A percentile compares a stretch with the other conserved stretches of the same genome.
Evolutionary conservation across 2,329 filamentous ascomycete species (phyloP).

Genomic region (Diplodia mutila): DNA sequence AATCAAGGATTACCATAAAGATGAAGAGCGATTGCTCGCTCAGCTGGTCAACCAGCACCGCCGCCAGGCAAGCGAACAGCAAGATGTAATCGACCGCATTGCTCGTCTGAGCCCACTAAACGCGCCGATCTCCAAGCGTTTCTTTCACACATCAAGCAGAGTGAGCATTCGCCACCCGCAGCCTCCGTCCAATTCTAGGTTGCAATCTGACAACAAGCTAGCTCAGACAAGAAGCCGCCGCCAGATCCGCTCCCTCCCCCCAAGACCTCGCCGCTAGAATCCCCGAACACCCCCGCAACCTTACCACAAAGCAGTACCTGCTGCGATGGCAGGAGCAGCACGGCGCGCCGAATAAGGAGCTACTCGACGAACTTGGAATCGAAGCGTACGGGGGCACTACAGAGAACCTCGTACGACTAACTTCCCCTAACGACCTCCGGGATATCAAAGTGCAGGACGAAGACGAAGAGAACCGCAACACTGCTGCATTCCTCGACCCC

Average conservation of each 20-base stretch:
- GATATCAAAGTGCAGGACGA: neutral
- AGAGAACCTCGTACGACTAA: conserved; percentile 21
- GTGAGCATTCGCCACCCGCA: neutral
- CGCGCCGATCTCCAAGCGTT: neutral
- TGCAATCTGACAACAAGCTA: neutral
- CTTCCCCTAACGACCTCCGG: neutral
- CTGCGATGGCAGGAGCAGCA: conserved; percentile 50
- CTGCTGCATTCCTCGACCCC: conserved; percentile 30
- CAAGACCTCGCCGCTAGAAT: neutral
- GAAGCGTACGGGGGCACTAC: conserved; percentile 27
- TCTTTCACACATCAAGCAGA: conserved; percentile 8
- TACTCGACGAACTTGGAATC: conserved; percentile 36
- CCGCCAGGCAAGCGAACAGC: neutral
- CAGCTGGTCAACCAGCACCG: conserved; percentile 1
- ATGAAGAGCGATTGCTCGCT: neutral
- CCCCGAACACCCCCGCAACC: neutral
- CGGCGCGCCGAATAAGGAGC: conserved; percentile 38
- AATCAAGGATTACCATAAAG: neutral
- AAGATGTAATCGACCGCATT: neutral
- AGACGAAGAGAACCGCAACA: neutral
- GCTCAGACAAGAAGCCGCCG: neutral
- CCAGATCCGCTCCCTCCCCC: neutral
- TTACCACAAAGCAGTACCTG: conserved; percentile 37
- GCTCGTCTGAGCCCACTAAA: neutral
- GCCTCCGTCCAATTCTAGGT: no score